Percentiles rank a stretch among this genome's conserved stretches.
phyloP scores from a whole-genome alignment of 164 flowering plant species.

The Pachysandra terminalis region DNA sequence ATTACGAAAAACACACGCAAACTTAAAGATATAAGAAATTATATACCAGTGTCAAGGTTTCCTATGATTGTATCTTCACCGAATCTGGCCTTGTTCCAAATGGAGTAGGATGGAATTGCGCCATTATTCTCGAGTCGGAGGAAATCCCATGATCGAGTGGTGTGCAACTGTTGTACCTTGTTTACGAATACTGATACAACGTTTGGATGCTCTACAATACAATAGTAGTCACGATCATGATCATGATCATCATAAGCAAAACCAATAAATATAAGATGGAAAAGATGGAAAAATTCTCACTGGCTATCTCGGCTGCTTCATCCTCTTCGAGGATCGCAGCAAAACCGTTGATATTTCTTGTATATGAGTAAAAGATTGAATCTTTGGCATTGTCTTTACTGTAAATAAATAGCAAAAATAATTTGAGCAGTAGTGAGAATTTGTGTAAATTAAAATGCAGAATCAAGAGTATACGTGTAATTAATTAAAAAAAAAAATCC shows the following conservation, averaged over 20 bases:
- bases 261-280: neutral
- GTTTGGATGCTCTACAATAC: slow-evolving; percentile 49
- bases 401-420: neutral
- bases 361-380: slow-evolving; percentile 55
- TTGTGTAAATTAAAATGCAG: neutral
- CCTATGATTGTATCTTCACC: slow-evolving; percentile 71
- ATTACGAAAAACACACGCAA: neutral
- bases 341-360: slow-evolving; percentile 58
- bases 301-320: slow-evolving; percentile 47
- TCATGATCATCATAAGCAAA: no score
- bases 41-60: slow-evolving; percentile 67
- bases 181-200: slow-evolving; percentile 60
- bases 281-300: slow-evolving; percentile 23
- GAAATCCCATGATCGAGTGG: slow-evolving; percentile 70
- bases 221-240: no score
- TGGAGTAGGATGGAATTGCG: slow-evolving; percentile 21
- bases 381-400: slow-evolving; percentile 43
- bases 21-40: neutral
- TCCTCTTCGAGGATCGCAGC: slow-evolving; percentile 65
- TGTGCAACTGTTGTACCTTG: slow-evolving; percentile 46
- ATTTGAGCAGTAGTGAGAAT: neutral
- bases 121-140: slow-evolving; percentile 45
- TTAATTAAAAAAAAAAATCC: neutral
- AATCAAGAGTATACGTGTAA: neutral
- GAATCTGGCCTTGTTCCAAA: slow-evolving; percentile 59